phyloP scores from a whole-genome alignment of 1,139 yeast genomes.

The Starmera stellimalicola region DNA sequence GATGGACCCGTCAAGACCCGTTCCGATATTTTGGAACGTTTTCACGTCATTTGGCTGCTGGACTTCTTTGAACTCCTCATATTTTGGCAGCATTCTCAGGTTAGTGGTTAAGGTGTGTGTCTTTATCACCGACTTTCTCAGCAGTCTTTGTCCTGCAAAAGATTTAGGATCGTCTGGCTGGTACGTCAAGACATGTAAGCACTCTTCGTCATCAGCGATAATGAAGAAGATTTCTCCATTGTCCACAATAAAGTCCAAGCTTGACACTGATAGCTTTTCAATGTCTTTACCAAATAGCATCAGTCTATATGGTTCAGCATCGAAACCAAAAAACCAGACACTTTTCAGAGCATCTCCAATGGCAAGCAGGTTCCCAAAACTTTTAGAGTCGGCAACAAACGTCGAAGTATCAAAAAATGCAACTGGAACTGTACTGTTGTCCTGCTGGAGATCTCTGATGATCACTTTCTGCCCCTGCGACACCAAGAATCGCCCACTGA shows the following conservation, averaged over 20 bases:
- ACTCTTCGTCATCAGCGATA: conserved; percentile 61
- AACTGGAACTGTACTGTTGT: conserved; percentile 76
- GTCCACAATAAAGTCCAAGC: conserved; percentile 63
- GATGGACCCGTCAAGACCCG: conserved; percentile 72
- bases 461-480: conserved; percentile 85
- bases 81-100: conserved; percentile 44
- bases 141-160: conserved; percentile 65
- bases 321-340: conserved; percentile 80
- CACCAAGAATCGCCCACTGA: conserved; percentile 76
- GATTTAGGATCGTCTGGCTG: conserved; percentile 91
- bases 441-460: conserved; percentile 76
- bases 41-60: conserved; percentile 6
- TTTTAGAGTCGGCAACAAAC: conserved; percentile 69
- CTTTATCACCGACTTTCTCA: conserved; percentile 65
- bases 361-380: conserved; percentile 69
- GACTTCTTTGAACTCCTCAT: conserved; percentile 20
- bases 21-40: conserved; percentile 53
- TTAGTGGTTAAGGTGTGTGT: conserved; percentile 54
- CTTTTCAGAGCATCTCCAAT: conserved; percentile 80
- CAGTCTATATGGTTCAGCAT: conserved; percentile 91
- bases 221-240: conserved; percentile 61
- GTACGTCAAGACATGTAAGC: conserved; percentile 71
- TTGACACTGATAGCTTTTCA: conserved; percentile 45
- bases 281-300: conserved; percentile 70
- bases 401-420: conserved; percentile 86